A percentile compares a stretch with the other conserved stretches of the same genome.
Conservation (phyloP, 768 basidiomycete species). For the Russula sp. region DNA sequence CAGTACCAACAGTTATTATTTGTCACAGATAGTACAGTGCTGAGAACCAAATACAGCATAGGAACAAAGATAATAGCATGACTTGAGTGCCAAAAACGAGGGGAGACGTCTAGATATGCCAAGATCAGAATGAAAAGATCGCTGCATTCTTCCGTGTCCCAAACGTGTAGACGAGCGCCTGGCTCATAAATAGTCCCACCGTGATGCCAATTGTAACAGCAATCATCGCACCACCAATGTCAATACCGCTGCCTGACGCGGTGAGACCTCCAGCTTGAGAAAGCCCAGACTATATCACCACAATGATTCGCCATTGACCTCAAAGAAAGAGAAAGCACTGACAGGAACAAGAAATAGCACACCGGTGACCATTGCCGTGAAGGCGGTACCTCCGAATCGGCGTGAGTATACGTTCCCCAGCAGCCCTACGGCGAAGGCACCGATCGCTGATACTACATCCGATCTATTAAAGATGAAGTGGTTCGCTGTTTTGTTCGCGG, state of each 20-base stretch:
- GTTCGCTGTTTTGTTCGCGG: slow-evolving; percentile 71
- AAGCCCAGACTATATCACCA: slow-evolving; percentile 54
- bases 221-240: slow-evolving; percentile 80
- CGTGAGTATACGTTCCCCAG: slow-evolving; percentile 74
- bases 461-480: slow-evolving; percentile 77
- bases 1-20: not conserved
- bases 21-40: not conserved
- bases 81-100: not conserved
- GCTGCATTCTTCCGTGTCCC: slow-evolving; percentile 72
- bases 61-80: not conserved
- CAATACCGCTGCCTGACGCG: slow-evolving; percentile 70
- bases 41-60: not conserved
- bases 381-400: slow-evolving; percentile 75
- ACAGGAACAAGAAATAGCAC: slow-evolving; percentile 81
- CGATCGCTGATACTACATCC: slow-evolving; percentile 75
- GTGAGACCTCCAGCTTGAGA: slow-evolving; percentile 84
- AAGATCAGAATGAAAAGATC: slow-evolving; percentile 59
- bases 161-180: slow-evolving; percentile 77
- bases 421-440: slow-evolving; percentile 70
- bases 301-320: not conserved
- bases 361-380: slow-evolving; percentile 87
- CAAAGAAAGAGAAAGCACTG: slow-evolving; percentile 27
- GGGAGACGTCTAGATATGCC: not conserved
- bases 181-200: slow-evolving; percentile 79
- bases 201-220: slow-evolving; percentile 87